A percentile compares a stretch with the other conserved stretches of the same genome.
These are phyloP conservation scores for Salix arbutifolia DNA, from an alignment of 345 rosid genomes.

Conservation along the genomic window DNA sequence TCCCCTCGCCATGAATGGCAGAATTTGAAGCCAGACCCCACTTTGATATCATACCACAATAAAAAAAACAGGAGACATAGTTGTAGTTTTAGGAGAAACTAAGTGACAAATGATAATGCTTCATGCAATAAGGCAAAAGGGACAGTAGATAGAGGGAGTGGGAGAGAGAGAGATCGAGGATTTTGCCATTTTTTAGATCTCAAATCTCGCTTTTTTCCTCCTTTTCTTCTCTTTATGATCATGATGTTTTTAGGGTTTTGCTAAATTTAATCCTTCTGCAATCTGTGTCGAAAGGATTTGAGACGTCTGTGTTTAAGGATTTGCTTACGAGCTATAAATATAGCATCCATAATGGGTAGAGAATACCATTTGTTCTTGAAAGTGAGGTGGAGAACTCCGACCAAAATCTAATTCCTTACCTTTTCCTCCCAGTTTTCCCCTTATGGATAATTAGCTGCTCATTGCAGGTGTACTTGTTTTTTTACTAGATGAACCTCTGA, in stretches of 20 bases:
- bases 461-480: too few species aligned
- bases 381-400: too few species aligned
- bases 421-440: too few species aligned
- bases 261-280: not conserved
- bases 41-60: not conserved
- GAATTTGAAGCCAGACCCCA: not conserved
- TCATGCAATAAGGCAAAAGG: not conserved
- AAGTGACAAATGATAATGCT: not conserved
- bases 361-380: too few species aligned
- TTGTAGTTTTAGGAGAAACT: not conserved
- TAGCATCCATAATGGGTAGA: not conserved
- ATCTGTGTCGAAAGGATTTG: not conserved
- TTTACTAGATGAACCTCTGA: too few species aligned
- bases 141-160: not conserved
- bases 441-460: too few species aligned
- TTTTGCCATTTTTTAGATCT: too few species aligned
- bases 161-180: too few species aligned
- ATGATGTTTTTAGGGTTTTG: not conserved
- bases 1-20: not conserved
- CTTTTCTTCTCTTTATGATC: not conserved
- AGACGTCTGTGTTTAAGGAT: not conserved
- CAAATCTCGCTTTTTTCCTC: not conserved
- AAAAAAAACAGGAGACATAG: not conserved
- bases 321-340: not conserved
- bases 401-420: too few species aligned